Conservation (phyloP, 2,329 filamentous ascomycete species). For the Davidsoniella eucalypti region DNA sequence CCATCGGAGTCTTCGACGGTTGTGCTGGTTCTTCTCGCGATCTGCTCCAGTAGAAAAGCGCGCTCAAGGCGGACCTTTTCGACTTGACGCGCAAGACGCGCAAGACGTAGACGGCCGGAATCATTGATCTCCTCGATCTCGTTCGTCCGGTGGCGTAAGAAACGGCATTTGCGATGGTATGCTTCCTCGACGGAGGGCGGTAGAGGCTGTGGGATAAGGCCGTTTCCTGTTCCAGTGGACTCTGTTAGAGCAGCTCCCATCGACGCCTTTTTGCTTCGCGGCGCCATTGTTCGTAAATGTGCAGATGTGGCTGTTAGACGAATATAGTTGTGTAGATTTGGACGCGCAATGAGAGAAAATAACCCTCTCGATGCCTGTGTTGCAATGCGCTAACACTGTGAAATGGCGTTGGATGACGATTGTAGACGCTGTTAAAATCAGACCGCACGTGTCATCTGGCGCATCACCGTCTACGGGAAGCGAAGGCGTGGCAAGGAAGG, state of each 20-base stretch:
- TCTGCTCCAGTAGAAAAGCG: conserved; percentile 56
- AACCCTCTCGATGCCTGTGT: no score
- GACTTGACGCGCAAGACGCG: conserved; percentile 66
- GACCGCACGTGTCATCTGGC: no score
- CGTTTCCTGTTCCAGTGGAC: conserved; percentile 17
- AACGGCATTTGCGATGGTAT: conserved; percentile 91
- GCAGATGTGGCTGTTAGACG: neutral
- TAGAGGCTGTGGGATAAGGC: conserved; percentile 40
- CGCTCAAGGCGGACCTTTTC: conserved; percentile 84
- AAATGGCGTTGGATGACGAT: no score
- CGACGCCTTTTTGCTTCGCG: conserved; percentile 8
- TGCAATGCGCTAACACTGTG: no score
- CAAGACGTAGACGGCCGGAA: conserved; percentile 59
- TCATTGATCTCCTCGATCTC: conserved; percentile 91
- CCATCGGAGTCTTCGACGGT: conserved; percentile 66
- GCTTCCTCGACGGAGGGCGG: conserved; percentile 90
- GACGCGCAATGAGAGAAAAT: no score
- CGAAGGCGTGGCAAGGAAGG: no score
- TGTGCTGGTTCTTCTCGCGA: conserved; percentile 56
- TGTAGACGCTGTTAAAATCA: no score
- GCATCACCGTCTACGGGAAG: no score
- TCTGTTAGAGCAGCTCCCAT: conserved; percentile 2
- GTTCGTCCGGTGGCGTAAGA: conserved; percentile 76
- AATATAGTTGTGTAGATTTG: neutral
- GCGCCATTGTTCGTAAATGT: conserved; percentile 9